Evolutionary conservation across 768 basidiomycete species (phyloP), one percentile per base, ranked within the genome.

Genomic region (Phlegmacium glaucopus): DNA sequence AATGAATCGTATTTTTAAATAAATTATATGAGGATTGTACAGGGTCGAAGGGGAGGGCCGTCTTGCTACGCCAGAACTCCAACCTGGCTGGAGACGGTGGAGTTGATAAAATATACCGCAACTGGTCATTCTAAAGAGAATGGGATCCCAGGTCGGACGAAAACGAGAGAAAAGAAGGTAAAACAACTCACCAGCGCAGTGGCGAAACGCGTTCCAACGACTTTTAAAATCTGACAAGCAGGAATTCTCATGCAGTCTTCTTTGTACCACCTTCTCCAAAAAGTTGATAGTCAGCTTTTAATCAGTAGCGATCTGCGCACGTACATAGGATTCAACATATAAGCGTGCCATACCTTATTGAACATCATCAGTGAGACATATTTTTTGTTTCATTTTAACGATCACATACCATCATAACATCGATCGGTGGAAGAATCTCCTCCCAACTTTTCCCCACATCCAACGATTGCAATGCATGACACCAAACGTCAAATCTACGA

Each of bases 391-490:
- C n/a, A 40, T 38, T 7, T 13, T 13, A 34, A 39, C 9, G 15
- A n/a, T 22, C 22, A 39, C 41, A 17, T 42, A 65, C 65, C 67
- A 68, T 68, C 6, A 68, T 39, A 10, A 66, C 64, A 50, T 68
- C 67, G 5, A 67, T 11, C 1, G 67, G 67, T 2, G 67, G 66
- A 9, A 68, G 49, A 6, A 54, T 41, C 29, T 55, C 53, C 28
- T 47, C 50, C 18, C 45, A 27, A 12, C 40, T 32, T 7, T 29
- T 25, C 9, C 13, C 13, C 2, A 18, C 26, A 32, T 60, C 56
- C 5, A 28, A 30, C 32, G 48, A 12, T 26, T 17, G 9, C 40
- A 54, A 47, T 3, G 47, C 30, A 18, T 39, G 48, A 40, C 47
- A 52, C 59, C 56, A 64, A 6, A 34, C 39, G 36, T 59, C 62